Percentiles rank a stretch among this genome's conserved stretches.
phyloP scores from a whole-genome alignment of 371 early-diverging fungal species.

The Mortierella sp. region DNA sequence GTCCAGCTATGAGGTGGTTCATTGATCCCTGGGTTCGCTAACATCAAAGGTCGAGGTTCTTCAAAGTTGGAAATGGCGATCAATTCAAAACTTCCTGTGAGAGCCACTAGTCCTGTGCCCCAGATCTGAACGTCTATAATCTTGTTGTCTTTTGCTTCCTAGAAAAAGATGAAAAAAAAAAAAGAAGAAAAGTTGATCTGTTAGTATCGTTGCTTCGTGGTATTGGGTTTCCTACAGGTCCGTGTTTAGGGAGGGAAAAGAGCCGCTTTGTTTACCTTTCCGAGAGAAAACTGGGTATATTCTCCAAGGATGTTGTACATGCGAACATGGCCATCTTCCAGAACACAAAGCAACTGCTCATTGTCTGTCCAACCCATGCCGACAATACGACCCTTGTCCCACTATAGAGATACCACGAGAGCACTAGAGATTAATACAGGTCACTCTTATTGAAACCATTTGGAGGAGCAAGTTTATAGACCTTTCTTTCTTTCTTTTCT shows the following conservation, averaged over 20 bases:
- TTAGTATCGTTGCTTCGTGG: not conserved
- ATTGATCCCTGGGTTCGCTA: slow-evolving; percentile 83
- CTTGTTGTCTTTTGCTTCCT: slow-evolving; percentile 84
- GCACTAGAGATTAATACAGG: too few relatives aligned
- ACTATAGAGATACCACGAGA: slow-evolving; percentile 58
- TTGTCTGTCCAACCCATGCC: slow-evolving; percentile 90
- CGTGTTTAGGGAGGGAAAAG: not conserved
- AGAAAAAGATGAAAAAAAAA: not conserved
- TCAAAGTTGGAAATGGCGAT: slow-evolving; percentile 83
- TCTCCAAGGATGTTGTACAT: slow-evolving; percentile 86
- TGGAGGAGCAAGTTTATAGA: too few relatives aligned
- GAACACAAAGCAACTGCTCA: slow-evolving; percentile 89
- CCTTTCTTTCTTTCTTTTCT: too few relatives aligned
- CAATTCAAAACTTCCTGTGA: slow-evolving; percentile 85
- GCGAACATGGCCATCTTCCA: slow-evolving; percentile 89
- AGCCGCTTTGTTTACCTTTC: slow-evolving; percentile 59
- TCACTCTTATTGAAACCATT: too few relatives aligned
- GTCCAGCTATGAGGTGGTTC: slow-evolving; percentile 88
- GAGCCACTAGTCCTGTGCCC: slow-evolving; percentile 89
- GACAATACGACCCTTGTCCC: slow-evolving; percentile 91
- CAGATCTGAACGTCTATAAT: slow-evolving; percentile 89
- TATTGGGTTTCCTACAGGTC: too few relatives aligned
- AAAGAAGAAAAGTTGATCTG: not conserved
- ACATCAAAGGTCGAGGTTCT: slow-evolving; percentile 83
- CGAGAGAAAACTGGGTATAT: slow-evolving; percentile 80